Evolutionary conservation across 306 rosid species (phyloP), one percentile per base, ranked within the genome.

Genomic region (Ammopiptanthus mongolicus): DNA sequence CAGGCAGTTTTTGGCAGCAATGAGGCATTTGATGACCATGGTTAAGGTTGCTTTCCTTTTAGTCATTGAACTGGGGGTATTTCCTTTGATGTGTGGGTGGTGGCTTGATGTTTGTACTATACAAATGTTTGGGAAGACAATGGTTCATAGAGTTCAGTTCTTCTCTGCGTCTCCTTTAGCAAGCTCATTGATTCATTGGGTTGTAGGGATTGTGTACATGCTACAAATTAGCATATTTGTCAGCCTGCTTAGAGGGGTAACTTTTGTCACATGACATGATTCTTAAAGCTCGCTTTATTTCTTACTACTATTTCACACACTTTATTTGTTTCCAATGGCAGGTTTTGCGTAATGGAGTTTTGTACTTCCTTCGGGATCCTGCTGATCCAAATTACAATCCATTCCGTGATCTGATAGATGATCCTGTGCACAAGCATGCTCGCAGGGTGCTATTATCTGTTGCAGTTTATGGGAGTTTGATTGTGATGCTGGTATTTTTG

Each of bases 1-100:
- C 81, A 89, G 99, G 88, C 99, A 96, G 87, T 92, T 92, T 82
- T 74, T 92, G 88, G 99, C 96, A 29, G 98, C 98, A 74, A 90
- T 92, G 97, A 96, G 87, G 90, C 99, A 96, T 87, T 80, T 96
- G 91, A 92, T 92, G 98, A 96, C 98, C 17, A 96, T 96, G 99
- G 91, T 96, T 65, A 96, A 96, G 86, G 99, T 96, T 81, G 97
- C 99, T 80, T 96, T 96, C 85, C 98, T 96, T 66, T 86, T 96
- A 41, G 98, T 96, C 80, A 90, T 96, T 84, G 99, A 96, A 80
- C 91, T 96, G n/a, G 99, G 98, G 68, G 98, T 96, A 76, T 96
- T 96, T 78, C 99, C 99, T 36, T 82, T 96, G 83, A 96, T 92
- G 98, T 96, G 99, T 86, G 99, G 99, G 69, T 96, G 99, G 99